These are phyloP conservation scores for Takakia lepidozioides DNA, from an alignment of 225 moss, liverwort and hornwort species.

Conservation along the genomic window DNA sequence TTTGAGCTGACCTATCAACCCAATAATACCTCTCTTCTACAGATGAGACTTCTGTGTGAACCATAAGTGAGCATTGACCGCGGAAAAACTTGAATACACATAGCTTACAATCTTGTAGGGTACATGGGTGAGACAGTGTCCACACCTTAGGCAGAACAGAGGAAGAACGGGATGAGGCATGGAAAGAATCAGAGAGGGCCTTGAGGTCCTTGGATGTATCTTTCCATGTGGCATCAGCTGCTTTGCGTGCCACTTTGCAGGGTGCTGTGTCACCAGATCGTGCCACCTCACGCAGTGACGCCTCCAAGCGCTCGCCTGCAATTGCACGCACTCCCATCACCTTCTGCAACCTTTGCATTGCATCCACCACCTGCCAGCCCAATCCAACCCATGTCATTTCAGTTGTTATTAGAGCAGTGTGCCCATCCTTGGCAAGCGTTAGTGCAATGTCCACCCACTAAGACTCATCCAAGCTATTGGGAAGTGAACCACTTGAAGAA, in stretches of 20 bases:
- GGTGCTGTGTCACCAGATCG: conserved; percentile 74
- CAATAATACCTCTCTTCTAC: too few species aligned
- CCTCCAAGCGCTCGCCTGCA: conserved; percentile 62
- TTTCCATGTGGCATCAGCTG: conserved; percentile 69
- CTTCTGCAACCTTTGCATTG: conserved; percentile 73
- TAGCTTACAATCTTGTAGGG: too few species aligned
- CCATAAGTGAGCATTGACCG: conserved; percentile 14
- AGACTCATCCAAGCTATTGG: not conserved
- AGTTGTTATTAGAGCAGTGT: not conserved
- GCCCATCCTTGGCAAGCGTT: not conserved
- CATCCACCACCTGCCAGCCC: conserved; percentile 40
- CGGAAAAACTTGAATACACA: conserved; percentile 13
- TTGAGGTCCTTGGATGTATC: conserved; percentile 75
- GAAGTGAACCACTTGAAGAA: too few species aligned
- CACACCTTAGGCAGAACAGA: conserved; percentile 35
- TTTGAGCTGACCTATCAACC: too few species aligned
- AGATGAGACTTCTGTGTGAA: too few species aligned
- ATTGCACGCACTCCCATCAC: conserved; percentile 46
- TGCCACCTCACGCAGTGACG: conserved; percentile 67
- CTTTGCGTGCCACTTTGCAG: conserved; percentile 71
- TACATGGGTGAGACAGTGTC: too few species aligned
- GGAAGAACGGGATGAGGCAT: conserved; percentile 36
- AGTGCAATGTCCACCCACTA: not conserved
- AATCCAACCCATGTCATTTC: conserved; percentile 1
- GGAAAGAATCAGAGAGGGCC: conserved; percentile 53